These are phyloP conservation scores for Luffa acutangula DNA, from an alignment of 306 rosid species.

Conservation along the genomic window DNA sequence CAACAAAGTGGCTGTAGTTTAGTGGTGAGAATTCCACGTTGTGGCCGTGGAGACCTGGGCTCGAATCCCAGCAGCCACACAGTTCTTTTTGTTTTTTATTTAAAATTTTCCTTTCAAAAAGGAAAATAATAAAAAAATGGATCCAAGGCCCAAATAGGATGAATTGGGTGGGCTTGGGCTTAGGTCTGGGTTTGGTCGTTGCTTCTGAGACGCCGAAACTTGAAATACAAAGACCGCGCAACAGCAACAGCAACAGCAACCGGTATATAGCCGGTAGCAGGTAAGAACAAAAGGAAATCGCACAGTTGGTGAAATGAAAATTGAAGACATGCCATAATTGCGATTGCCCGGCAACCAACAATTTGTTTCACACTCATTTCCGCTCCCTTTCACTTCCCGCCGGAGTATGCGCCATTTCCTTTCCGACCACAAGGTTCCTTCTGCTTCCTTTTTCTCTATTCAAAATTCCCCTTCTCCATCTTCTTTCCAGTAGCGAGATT, in stretches of 20 bases:
- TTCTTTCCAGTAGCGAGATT: neutral
- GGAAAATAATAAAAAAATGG: neutral
- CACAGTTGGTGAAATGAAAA: conserved; percentile 10
- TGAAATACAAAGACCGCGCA: neutral
- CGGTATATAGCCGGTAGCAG: conserved; percentile 35
- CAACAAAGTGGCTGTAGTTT: neutral
- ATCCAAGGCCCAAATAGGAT: neutral
- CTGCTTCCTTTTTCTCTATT: neutral
- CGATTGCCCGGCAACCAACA: conserved; percentile 18
- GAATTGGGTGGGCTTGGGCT: conserved; percentile 1
- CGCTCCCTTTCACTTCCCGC: neutral
- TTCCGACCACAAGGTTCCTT: conserved; percentile 19
- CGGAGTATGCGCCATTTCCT: conserved; percentile 7
- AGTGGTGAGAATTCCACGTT: conserved; percentile 6
- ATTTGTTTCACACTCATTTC: neutral
- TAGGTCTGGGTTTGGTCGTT: neutral
- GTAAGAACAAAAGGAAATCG: conserved; percentile 12
- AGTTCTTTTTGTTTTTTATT: neutral
- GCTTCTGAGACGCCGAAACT: neutral
- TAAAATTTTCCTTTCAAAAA: neutral
- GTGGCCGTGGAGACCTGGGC: conserved; percentile 9
- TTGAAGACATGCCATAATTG: conserved; percentile 31
- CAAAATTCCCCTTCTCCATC: neutral
- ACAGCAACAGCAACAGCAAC: neutral
- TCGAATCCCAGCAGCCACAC: conserved; percentile 7